A percentile compares a stretch with the other conserved stretches of the same genome.
Evolutionary conservation across 768 basidiomycete genomes (phyloP).

Genomic region (Rhodosporidiobolus sp.): DNA sequence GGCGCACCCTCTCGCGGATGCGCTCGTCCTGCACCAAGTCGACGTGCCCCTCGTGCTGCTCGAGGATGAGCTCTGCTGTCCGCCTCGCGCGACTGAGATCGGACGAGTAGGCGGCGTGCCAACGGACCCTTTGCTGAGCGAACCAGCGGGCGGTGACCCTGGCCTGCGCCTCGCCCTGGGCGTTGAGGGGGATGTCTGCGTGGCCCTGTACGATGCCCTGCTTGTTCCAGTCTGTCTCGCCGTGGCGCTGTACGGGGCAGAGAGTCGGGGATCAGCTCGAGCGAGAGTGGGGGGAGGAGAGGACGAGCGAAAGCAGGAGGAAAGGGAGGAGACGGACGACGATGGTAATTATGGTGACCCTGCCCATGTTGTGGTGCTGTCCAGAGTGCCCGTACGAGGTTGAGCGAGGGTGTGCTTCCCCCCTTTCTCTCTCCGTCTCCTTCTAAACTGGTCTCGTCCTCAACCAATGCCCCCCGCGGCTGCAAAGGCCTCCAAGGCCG

Average conservation of each 20-base stretch:
- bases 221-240: slow-evolving; percentile 34
- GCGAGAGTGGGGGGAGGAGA: not conserved
- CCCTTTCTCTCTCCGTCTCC: not conserved
- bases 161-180: slow-evolving; percentile 45
- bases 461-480: too few relatives aligned
- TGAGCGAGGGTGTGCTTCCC: not conserved
- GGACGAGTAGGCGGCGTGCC: slow-evolving; percentile 24
- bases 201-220: slow-evolving; percentile 48
- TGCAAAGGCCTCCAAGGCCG: too few relatives aligned
- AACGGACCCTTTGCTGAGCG: not conserved
- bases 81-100: slow-evolving; percentile 28
- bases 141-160: slow-evolving; percentile 31
- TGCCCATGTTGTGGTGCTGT: not conserved
- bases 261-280: not conserved
- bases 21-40: slow-evolving; percentile 21
- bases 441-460: too few relatives aligned
- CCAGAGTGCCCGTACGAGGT: too few relatives aligned
- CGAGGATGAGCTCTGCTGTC: slow-evolving; percentile 31
- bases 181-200: slow-evolving; percentile 46
- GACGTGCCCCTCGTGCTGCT: not conserved
- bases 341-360: not conserved
- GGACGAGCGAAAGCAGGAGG: not conserved
- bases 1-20: slow-evolving; percentile 34
- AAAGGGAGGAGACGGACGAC: not conserved
- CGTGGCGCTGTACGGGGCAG: slow-evolving; percentile 20